A percentile compares a stretch with the other conserved stretches of the same genome.
These are phyloP conservation scores for Chalciporus sphaerocephalus DNA, from an alignment of 768 basidiomycete species.

Conservation along the genomic window DNA sequence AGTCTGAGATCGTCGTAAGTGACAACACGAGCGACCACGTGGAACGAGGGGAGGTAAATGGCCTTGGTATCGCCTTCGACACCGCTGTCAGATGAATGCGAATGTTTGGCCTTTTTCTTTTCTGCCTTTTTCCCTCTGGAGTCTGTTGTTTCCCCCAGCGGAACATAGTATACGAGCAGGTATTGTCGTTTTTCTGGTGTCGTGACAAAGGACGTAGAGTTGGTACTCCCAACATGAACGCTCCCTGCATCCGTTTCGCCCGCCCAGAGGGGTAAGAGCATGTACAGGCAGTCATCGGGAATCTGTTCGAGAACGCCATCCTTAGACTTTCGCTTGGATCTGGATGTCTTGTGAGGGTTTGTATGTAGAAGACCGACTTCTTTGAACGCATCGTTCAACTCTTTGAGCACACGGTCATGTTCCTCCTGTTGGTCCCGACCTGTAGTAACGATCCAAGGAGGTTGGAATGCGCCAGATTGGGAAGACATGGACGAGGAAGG, in stretches of 20 bases:
- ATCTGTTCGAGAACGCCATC: constrained; percentile 55
- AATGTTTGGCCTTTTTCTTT: constrained; percentile 31
- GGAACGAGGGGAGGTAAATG: constrained; percentile 60
- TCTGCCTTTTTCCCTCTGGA: constrained; percentile 20
- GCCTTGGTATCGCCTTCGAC: constrained; percentile 37
- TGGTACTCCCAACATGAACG: constrained; percentile 18
- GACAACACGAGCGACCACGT: constrained; percentile 70
- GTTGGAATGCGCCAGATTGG: constrained; percentile 35
- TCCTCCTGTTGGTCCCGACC: constrained; percentile 64
- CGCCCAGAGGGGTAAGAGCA: constrained; percentile 84
- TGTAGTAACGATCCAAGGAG: constrained; percentile 64
- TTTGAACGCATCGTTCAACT: constrained; percentile 71
- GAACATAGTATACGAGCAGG: constrained; percentile 78
- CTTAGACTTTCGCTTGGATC: constrained; percentile 14
- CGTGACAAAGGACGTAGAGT: constrained; percentile 37
- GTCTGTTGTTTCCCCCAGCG: constrained; percentile 30
- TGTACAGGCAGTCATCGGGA: constrained; percentile 67
- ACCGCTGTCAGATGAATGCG: constrained; percentile 27
- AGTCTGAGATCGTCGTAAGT: constrained; percentile 67
- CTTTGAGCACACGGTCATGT: constrained; percentile 61
- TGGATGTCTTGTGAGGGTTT: constrained; percentile 33
- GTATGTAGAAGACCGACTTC: constrained; percentile 75
- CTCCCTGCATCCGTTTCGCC: constrained; percentile 58
- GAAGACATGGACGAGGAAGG: constrained; percentile 20
- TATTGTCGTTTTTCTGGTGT: constrained; percentile 55